Conservation (phyloP, 805 yeast species). For the Schizosaccharomyces lindneri region DNA sequence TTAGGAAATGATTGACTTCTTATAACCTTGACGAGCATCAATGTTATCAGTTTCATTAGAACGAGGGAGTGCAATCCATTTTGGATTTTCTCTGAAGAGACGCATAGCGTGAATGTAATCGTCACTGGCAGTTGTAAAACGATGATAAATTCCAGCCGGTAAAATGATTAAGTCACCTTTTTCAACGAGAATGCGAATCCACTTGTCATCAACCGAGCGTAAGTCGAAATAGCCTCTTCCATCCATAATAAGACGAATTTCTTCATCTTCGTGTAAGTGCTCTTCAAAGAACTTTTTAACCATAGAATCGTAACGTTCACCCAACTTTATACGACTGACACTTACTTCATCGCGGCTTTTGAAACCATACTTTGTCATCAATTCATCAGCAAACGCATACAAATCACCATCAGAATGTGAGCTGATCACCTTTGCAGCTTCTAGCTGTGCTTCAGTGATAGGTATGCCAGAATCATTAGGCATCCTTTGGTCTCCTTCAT, state of each 20-base stretch:
- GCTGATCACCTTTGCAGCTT: conserved; percentile 44
- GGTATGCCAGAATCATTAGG: conserved; percentile 46
- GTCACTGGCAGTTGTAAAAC: conserved; percentile 50
- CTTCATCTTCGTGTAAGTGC: conserved; percentile 92
- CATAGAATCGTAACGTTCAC: conserved; percentile 35
- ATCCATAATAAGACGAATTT: conserved; percentile 66
- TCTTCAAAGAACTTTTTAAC: conserved; percentile 45
- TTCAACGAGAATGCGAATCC: conserved; percentile 52
- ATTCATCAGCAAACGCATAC: conserved; percentile 22
- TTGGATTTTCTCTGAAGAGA: conserved; percentile 81
- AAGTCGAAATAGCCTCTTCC: conserved; percentile 89
- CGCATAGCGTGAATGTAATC: conserved; percentile 55
- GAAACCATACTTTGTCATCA: conserved; percentile 51
- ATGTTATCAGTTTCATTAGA: conserved; percentile 17
- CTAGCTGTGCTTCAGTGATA: conserved; percentile 27
- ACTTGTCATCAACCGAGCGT: conserved; percentile 32
- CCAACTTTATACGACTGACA: background rate
- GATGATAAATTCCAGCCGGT: conserved; percentile 87
- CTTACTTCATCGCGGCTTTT: conserved; percentile 40
- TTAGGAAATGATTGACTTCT: no score
- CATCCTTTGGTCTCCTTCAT: conserved; percentile 31
- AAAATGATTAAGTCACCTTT: conserved; percentile 34
- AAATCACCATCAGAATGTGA: conserved; percentile 16
- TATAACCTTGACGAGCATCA: background rate
- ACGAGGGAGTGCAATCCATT: conserved; percentile 72